Percentiles rank a stretch among this genome's conserved stretches.
Conservation (phyloP, 2,329 filamentous ascomycete genomes). For the Fusarium sulawesiense region DNA sequence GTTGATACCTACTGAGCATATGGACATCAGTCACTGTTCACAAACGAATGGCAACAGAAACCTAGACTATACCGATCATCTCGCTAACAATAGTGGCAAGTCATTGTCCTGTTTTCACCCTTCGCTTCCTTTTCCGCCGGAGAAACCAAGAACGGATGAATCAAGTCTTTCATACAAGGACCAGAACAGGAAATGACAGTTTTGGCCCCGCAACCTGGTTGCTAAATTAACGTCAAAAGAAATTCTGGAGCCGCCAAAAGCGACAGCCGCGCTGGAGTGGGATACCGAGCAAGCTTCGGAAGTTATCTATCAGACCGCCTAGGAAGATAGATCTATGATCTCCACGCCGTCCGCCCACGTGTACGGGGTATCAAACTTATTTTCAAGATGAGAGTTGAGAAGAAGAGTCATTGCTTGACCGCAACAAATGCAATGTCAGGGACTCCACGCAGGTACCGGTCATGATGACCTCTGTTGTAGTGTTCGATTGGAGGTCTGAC, state of each 20-base stretch:
- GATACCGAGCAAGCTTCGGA: constrained; percentile 29
- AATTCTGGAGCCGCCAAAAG: constrained; percentile 41
- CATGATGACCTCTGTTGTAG: constrained; percentile 8
- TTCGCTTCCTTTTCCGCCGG: constrained; percentile 1
- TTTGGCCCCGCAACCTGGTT: constrained; percentile 15
- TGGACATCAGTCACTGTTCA: neutral
- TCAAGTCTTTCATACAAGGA: neutral
- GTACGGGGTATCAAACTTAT: neutral
- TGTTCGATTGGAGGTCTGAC: constrained; percentile 25
- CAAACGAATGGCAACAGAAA: neutral
- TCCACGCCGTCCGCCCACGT: constrained; percentile 12
- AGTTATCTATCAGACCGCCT: constrained; percentile 17
- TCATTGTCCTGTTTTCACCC: neutral
- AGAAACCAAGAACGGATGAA: constrained; percentile 16
- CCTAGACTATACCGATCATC: neutral
- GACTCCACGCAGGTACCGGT: constrained; percentile 45
- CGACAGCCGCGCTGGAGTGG: constrained; percentile 34
- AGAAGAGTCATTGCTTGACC: constrained; percentile 14
- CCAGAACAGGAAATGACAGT: constrained; percentile 9
- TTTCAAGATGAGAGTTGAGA: neutral
- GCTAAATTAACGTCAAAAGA: constrained; percentile 15
- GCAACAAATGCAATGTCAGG: constrained; percentile 38
- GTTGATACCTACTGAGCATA: neutral
- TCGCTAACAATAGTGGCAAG: neutral
- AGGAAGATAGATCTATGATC: constrained; percentile 13